Conservation (phyloP, 768 basidiomycete species). For the Cystobasidium onofrii region DNA sequence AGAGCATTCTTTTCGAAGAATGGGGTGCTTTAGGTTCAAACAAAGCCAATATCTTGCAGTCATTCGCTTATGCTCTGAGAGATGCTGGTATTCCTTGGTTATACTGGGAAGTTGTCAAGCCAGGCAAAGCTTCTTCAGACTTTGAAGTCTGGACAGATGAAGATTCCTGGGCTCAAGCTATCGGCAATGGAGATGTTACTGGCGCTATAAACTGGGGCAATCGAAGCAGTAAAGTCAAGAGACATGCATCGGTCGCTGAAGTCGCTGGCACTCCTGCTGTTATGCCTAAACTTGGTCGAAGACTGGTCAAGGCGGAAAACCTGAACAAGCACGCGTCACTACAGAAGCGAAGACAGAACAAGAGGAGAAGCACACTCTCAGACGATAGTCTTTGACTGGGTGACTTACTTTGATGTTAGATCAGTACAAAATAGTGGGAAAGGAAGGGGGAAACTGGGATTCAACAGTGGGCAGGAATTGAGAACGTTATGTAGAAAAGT, state of each 20-base stretch:
- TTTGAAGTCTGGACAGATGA: constrained; percentile 39
- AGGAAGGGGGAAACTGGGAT: not conserved
- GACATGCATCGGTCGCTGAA: not conserved
- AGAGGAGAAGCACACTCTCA: not conserved
- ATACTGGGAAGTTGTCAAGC: constrained; percentile 41
- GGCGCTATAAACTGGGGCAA: constrained; percentile 28
- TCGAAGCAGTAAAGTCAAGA: constrained; percentile 1
- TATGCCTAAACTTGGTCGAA: not conserved
- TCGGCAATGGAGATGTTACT: constrained; percentile 17
- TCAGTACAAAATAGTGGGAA: not conserved
- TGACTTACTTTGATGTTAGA: not conserved
- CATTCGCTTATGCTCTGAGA: constrained; percentile 36
- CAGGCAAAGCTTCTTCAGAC: constrained; percentile 36
- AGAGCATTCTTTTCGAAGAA: constrained; percentile 41
- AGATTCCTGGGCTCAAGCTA: constrained; percentile 11
- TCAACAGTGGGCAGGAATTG: not conserved
- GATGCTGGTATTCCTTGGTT: constrained; percentile 37
- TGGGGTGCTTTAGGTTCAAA: constrained; percentile 40
- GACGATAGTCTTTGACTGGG: not conserved
- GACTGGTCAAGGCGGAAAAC: not conserved
- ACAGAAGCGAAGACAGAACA: not conserved
- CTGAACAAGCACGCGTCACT: not conserved
- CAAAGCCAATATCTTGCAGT: constrained; percentile 36
- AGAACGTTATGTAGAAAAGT: not conserved
- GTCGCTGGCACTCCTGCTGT: not conserved